phyloP scores from a whole-genome alignment of 2,329 filamentous ascomycete genomes.

The Aspergillus fischeri region DNA sequence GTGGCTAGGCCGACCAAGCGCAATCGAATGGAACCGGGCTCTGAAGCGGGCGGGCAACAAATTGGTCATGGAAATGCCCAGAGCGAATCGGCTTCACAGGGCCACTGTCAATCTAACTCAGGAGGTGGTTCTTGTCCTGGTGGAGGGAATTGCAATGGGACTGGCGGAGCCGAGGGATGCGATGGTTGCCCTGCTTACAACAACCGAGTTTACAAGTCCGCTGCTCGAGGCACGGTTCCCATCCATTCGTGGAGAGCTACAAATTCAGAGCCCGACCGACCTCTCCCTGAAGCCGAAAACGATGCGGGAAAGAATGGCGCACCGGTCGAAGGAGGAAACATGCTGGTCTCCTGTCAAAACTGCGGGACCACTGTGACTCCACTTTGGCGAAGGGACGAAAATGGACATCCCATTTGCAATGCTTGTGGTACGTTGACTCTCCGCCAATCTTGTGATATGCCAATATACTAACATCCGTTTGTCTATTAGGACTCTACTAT shows the following conservation, averaged over 20 bases:
- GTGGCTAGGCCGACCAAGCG: conserved; percentile 84
- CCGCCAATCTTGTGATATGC: conserved; percentile 2
- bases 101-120: conserved; percentile 36
- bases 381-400: conserved; percentile 89
- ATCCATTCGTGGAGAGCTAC: conserved; percentile 32
- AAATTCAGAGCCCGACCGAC: conserved; percentile 22
- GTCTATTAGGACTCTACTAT: conserved; percentile 73
- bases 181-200: conserved; percentile 96
- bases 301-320: conserved; percentile 22
- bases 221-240: conserved; percentile 46
- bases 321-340: conserved; percentile 31
- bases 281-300: conserved; percentile 15
- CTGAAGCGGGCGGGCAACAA: conserved; percentile 16
- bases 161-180: conserved; percentile 89
- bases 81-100: conserved; percentile 1
- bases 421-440: conserved; percentile 73
- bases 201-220: conserved; percentile 86
- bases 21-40: conserved; percentile 59
- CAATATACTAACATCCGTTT: conserved; percentile 1
- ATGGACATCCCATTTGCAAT: conserved; percentile 96
- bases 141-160: conserved; percentile 92
- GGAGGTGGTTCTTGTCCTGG: conserved; percentile 93
- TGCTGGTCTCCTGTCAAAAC: conserved; percentile 92
- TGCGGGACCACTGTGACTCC: conserved; percentile 96
- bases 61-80: conserved; percentile 26